Percentiles rank a stretch among this genome's conserved stretches.
phyloP scores from a whole-genome alignment of 768 basidiomycete species.

The Auriscalpium orientale region DNA sequence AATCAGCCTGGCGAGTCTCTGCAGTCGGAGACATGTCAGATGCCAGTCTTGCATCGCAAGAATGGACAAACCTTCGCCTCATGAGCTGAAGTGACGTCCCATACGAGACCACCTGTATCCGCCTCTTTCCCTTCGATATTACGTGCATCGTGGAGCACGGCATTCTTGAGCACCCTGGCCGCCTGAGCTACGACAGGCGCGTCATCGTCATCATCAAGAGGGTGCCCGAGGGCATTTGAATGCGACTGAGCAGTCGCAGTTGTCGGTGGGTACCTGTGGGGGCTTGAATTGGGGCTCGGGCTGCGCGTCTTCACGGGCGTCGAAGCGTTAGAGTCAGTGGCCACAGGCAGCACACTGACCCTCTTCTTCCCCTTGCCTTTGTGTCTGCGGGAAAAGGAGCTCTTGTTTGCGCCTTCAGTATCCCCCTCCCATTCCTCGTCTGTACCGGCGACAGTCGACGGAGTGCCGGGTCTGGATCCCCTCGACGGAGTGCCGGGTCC shows the following conservation, averaged over 20 bases:
- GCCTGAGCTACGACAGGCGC: constrained; percentile 45
- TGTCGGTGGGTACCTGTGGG: constrained; percentile 36
- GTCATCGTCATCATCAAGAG: constrained; percentile 23
- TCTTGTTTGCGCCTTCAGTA: constrained; percentile 25
- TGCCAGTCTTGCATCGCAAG: not conserved
- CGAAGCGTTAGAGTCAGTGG: constrained; percentile 8
- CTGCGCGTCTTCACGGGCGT: not conserved
- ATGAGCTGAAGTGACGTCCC: constrained; percentile 46
- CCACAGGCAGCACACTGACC: not conserved
- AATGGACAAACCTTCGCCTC: constrained; percentile 54
- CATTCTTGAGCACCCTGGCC: constrained; percentile 59
- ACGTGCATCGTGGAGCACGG: constrained; percentile 68
- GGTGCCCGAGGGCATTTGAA: not conserved
- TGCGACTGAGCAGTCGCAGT: constrained; percentile 7
- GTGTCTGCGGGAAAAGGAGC: constrained; percentile 15
- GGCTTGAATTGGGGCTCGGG: not conserved
- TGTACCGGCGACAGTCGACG: not conserved
- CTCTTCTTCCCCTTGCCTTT: constrained; percentile 23
- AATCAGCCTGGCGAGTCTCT: constrained; percentile 60
- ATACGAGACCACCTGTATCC: constrained; percentile 36
- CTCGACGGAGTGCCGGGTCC: not conserved
- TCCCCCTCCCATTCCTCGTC: constrained; percentile 18
- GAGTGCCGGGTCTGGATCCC: too few species aligned
- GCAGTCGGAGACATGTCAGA: constrained; percentile 16
- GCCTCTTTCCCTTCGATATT: constrained; percentile 47